phyloP scores from a whole-genome alignment of 2,329 filamentous ascomycete genomes.

The Tetracladium maxilliforme region DNA sequence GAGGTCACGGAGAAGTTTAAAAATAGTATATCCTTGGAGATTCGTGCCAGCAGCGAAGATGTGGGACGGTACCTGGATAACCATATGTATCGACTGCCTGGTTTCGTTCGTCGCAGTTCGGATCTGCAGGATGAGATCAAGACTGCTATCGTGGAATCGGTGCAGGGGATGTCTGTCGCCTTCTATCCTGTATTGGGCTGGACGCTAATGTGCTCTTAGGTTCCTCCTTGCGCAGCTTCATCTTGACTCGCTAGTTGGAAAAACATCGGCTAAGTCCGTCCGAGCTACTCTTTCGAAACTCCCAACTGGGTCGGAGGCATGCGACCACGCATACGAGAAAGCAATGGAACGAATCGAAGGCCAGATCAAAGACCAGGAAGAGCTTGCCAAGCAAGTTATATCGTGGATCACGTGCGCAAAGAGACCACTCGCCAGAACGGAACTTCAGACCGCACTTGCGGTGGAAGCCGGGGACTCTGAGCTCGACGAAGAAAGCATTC shows the following conservation, averaged over 20 bases:
- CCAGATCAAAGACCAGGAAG: slow-evolving; percentile 15
- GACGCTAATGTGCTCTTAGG: slow-evolving; percentile 10
- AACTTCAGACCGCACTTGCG: slow-evolving; percentile 27
- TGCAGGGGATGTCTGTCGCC: slow-evolving; percentile 17
- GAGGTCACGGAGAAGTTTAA: slow-evolving; percentile 8
- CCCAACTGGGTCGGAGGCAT: slow-evolving; percentile 12
- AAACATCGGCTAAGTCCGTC: slow-evolving; percentile 17
- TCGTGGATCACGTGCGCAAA: slow-evolving; percentile 24
- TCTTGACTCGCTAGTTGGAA: slow-evolving; percentile 16
- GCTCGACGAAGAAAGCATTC: slow-evolving; percentile 19
- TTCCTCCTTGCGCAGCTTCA: slow-evolving; percentile 24
- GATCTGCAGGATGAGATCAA: slow-evolving; percentile 10
- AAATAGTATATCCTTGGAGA: slow-evolving; percentile 9
- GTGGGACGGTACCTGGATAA: slow-evolving; percentile 13
- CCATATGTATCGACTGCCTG: slow-evolving; percentile 8
- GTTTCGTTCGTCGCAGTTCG: slow-evolving; percentile 4
- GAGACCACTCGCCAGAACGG: slow-evolving; percentile 14
- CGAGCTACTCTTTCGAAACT: slow-evolving; percentile 15
- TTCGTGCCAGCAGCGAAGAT: slow-evolving; percentile 17
- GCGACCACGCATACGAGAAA: slow-evolving; percentile 22
- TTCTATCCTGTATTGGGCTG: neutral
- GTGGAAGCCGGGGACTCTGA: slow-evolving; percentile 11
- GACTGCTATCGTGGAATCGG: slow-evolving; percentile 9
- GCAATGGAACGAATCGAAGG: slow-evolving; percentile 25
- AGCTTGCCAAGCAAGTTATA: slow-evolving; percentile 21